Base-by-base conservation (phyloP, 1,139 yeast species). In the Saccharomyces hybrid region DNA sequence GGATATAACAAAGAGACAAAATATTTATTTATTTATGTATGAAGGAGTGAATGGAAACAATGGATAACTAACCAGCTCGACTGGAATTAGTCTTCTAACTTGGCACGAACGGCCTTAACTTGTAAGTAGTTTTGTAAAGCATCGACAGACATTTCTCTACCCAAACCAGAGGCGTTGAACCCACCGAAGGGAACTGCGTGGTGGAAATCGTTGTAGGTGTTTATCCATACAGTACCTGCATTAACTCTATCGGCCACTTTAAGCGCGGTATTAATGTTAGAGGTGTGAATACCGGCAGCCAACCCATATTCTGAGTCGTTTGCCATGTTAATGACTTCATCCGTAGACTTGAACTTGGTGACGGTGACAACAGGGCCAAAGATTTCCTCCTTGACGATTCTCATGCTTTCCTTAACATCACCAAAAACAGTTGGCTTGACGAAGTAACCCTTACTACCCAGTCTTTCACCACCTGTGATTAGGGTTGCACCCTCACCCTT, bases 351-450 rank as follows among this genome's bases (percentile, higher is more conserved):
- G 68, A 82, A 82, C 70, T 80, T 81, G 60, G 79, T 70, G 55
- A 81, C 73, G 47, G 84, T 78, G 54, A 81, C 79, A 56, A 82
- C 83, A 31, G 86, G 86, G 55, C 86, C 86, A 58, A 82, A 82
- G 63, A 82, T 81, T 69, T 86, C 93, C 62, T 86, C 91, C 67
- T 74, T 78, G 59, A 82, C 83, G 65, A 85, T 83, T 66, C 72
- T 73, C 85, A 82, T 82, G 61, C 78, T 75, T 65, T 80, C 84
- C 47, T 70, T 73, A 58, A 83, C 88, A 65, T 83, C 82, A 60
- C 82, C 78, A 63, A 85, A 84, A 57, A 85, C 77, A 49, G 91
- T 85, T 70, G 91, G 90, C 69, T 79, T 75, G 58, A 85, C 71
- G 64, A 81, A 85, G 75, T 70, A 84, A 63, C 90, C 90, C 70